Conservation (phyloP, 768 basidiomycete species). For the Boletellus ananas region DNA sequence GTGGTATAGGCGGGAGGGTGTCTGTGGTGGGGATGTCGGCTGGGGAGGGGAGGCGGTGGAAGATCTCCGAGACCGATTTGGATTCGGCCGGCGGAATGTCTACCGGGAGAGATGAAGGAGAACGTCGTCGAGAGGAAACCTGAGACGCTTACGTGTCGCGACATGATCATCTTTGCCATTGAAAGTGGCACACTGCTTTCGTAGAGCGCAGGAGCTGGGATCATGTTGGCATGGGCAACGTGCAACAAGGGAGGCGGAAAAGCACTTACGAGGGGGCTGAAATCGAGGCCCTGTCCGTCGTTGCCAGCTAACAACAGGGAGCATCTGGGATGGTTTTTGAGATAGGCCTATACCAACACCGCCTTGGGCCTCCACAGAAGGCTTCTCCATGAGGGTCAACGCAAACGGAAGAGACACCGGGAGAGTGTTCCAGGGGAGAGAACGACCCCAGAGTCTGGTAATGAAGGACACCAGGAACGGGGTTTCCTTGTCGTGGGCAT, state of each 20-base stretch:
- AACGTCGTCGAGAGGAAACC: neutral
- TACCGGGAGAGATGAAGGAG: conserved; percentile 8
- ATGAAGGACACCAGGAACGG: neutral
- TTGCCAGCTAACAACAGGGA: conserved; percentile 23
- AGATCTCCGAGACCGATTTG: conserved; percentile 23
- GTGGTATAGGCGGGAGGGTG: conserved; percentile 32
- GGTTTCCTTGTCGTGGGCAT: conserved; percentile 15
- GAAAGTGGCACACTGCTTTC: conserved; percentile 42
- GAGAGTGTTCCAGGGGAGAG: conserved; percentile 27
- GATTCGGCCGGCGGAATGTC: conserved; percentile 34
- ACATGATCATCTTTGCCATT: conserved; percentile 54
- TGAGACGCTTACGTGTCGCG: conserved; percentile 40
- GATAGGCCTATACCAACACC: conserved; percentile 4
- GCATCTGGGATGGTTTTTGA: conserved; percentile 9
- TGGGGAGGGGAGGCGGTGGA: conserved; percentile 19
- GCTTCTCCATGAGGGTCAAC: conserved; percentile 20
- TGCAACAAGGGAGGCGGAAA: neutral
- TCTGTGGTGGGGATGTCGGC: conserved; percentile 29
- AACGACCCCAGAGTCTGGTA: conserved; percentile 13
- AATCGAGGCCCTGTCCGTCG: conserved; percentile 24
- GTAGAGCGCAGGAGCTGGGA: conserved; percentile 41
- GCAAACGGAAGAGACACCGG: conserved; percentile 28
- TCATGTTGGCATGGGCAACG: neutral
- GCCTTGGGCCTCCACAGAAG: conserved; percentile 7
- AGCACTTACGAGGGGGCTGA: conserved; percentile 31